phyloP scores from a whole-genome alignment of 345 rosid species.

The Acer negundo region DNA sequence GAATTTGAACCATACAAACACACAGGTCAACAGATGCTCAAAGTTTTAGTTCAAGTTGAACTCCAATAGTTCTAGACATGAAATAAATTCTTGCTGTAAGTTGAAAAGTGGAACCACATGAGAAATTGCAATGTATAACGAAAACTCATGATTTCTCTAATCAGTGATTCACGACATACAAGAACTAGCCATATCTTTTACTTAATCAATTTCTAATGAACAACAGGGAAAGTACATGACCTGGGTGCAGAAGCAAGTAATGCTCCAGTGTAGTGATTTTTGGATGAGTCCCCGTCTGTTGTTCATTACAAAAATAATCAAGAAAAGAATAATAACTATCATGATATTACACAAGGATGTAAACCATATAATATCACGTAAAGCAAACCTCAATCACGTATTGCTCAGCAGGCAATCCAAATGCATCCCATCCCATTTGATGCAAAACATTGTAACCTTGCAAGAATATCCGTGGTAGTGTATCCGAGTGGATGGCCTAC shows the following conservation, averaged over 20 bases:
- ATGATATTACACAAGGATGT: background rate
- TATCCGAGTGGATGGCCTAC: constrained; percentile 97
- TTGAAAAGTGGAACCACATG: no score
- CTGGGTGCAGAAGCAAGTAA: constrained; percentile 78
- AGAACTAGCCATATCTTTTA: background rate
- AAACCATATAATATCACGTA: background rate
- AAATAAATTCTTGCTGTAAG: no score
- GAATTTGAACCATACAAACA: no score
- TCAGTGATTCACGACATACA: background rate
- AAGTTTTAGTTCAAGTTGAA: no score
- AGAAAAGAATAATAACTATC: constrained; percentile 2
- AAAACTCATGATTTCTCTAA: background rate
- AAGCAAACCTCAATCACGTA: constrained; percentile 81
- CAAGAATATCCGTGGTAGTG: constrained; percentile 97
- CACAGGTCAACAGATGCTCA: no score
- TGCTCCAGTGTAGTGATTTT: constrained; percentile 84
- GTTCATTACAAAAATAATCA: constrained; percentile 18
- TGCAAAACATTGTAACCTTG: constrained; percentile 94
- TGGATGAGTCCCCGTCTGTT: constrained; percentile 94
- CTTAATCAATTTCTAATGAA: background rate
- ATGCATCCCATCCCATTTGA: constrained; percentile 99
- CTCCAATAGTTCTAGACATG: no score
- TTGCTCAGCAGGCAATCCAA: constrained; percentile 98
- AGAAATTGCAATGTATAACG: background rate
- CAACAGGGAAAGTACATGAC: constrained; percentile 32